Base-by-base conservation (phyloP, 2,329 filamentous ascomycete species). In the Coccinonectria pachysandricola region DNA sequence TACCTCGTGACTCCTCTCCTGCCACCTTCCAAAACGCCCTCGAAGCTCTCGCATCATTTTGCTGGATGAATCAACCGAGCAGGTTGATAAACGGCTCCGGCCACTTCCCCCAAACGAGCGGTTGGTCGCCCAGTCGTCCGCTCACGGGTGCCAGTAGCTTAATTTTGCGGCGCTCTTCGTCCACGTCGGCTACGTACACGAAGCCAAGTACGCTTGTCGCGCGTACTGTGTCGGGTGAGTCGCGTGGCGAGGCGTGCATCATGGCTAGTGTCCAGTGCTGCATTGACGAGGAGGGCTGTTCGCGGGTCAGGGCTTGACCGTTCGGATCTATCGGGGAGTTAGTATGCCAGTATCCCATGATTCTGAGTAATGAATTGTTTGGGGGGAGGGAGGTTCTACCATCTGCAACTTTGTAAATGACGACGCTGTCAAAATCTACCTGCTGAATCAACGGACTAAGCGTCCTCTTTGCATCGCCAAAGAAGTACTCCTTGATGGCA, bases 401-500 rank as follows among this genome's bases (percentile, higher is more conserved):
- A 32, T 80, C 68, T 4, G 68, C 65, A 15, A 80, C 64, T 36
- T 70, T 74, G 61, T 82, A 94, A 21, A 96, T 68, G 2, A 73
- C 66, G 19, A 95, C 53, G 7, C 76, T 72, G 32, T 75, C 67
- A 49, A 86, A 91, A 36, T 85, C 78, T 4, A 93, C 73, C 32
- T 81, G 79, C 45, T 93, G 84, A 6, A 85, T 92, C 43, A 87
- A 81, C 0, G 91, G 91, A 23, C 82, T 91, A 3, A 98, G 63
- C 0, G 83, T 80, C 31, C 80, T 71, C 35, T 74, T 76, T 2
- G 69, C 57, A 36, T 82, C 79, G 7, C 91, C 91, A 50, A 95
- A 98, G 60, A 98, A 98, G 56, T 98, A 98, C 43, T 87, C 79
- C 40, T 81, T 79, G 27, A 95, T 86, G 26, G 81, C 71, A 1